Evolutionary conservation across 2,329 filamentous ascomycete species (phyloP).

Genomic region (Alternaria sp.): DNA sequence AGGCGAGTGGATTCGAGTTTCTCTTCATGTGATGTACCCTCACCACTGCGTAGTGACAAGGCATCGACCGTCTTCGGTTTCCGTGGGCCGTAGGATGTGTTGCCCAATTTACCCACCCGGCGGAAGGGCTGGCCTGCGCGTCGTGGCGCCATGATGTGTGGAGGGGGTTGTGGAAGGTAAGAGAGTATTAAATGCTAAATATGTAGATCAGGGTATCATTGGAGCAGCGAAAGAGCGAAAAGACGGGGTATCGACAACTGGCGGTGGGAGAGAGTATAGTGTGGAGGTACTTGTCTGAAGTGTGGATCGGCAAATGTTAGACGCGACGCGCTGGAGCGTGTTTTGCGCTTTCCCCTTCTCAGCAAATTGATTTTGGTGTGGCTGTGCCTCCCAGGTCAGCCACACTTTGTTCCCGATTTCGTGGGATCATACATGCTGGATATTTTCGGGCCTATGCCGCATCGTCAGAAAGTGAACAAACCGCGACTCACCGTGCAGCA

Average conservation of each 20-base stretch:
- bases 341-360: constrained; percentile 27
- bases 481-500: constrained; percentile 12
- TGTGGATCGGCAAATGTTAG: constrained; percentile 25
- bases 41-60: constrained; percentile 74
- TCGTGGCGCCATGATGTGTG: constrained; percentile 56
- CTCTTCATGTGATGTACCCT: constrained; percentile 91
- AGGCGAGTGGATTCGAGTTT: constrained; percentile 85
- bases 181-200: constrained; percentile 36
- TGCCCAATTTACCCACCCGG: constrained; percentile 55
- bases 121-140: constrained; percentile 53
- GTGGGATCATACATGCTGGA: constrained; percentile 33
- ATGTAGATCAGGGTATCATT: constrained; percentile 46
- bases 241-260: constrained; percentile 29
- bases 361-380: constrained; percentile 40
- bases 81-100: constrained; percentile 59
- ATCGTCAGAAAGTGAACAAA: constrained; percentile 21
- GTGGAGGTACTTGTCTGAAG: constrained; percentile 19
- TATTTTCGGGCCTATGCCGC: constrained; percentile 39
- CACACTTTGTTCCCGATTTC: constrained; percentile 8
- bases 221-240: constrained; percentile 29
- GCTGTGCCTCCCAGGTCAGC: constrained; percentile 11
- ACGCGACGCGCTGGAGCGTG: constrained; percentile 37
- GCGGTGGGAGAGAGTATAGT: constrained; percentile 18
- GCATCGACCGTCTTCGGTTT: constrained; percentile 81
- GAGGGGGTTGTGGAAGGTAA: constrained; percentile 23